These are phyloP conservation scores for Debaryomyces sp. DNA, from an alignment of 1,139 yeast species.

Conservation along the genomic window DNA sequence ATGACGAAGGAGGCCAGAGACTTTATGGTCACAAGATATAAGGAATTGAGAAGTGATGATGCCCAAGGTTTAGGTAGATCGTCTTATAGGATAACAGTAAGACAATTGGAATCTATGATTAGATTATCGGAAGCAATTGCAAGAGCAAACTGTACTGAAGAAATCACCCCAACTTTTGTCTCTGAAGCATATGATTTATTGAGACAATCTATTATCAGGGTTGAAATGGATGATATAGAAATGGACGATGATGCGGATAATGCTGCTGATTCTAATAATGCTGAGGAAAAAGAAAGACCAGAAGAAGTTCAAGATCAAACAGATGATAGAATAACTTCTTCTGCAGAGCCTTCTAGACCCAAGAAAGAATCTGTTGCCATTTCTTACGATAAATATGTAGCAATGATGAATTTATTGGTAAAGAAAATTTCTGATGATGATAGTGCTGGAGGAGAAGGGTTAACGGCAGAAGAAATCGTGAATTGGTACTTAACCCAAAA, in stretches of 20 bases:
- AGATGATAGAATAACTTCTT: constrained; percentile 9
- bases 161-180: constrained; percentile 83
- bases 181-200: constrained; percentile 91
- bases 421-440: constrained; percentile 67
- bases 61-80: constrained; percentile 88
- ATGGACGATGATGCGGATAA: constrained; percentile 66
- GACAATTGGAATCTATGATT: constrained; percentile 94
- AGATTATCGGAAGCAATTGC: constrained; percentile 96
- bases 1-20: constrained; percentile 83
- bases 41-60: constrained; percentile 86
- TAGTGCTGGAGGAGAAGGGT: constrained; percentile 59
- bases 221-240: constrained; percentile 92
- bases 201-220: constrained; percentile 90
- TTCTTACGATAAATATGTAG: constrained; percentile 83
- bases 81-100: constrained; percentile 92
- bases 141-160: constrained; percentile 92
- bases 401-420: constrained; percentile 81
- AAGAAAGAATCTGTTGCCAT: constrained; percentile 46
- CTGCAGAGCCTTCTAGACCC: constrained; percentile 10
- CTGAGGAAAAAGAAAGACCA: constrained; percentile 10
- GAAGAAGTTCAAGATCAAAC: constrained; percentile 15
- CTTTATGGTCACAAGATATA: constrained; percentile 76
- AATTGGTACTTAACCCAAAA: constrained; percentile 81
- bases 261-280: constrained; percentile 20
- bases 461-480: constrained; percentile 68